These are phyloP conservation scores for Didymella lethalis DNA, from an alignment of 2,329 filamentous ascomycete genomes.

Conservation along the genomic window DNA sequence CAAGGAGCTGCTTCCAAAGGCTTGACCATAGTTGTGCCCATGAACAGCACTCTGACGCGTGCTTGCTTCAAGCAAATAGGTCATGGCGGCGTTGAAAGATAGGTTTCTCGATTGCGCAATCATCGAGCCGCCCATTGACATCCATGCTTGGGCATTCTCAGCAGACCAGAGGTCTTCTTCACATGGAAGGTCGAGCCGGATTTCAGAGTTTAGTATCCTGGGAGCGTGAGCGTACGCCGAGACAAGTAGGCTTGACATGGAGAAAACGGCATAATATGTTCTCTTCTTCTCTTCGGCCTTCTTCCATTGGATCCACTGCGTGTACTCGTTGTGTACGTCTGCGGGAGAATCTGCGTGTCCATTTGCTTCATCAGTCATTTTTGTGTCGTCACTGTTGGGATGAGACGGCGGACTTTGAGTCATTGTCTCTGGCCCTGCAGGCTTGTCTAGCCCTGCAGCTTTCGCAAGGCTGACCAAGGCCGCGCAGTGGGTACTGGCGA, in stretches of 20 bases:
- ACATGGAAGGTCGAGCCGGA: conserved; percentile 86
- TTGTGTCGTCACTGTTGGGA: conserved; percentile 62
- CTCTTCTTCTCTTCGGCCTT: conserved; percentile 87
- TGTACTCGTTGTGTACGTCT: conserved; percentile 64
- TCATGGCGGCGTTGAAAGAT: conserved; percentile 83
- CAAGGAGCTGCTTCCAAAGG: conserved; percentile 58
- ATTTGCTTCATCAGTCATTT: conserved; percentile 61
- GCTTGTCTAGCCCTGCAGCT: conserved; percentile 77
- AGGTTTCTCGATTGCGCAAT: conserved; percentile 74
- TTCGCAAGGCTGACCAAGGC: conserved; percentile 90
- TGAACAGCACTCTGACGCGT: conserved; percentile 62
- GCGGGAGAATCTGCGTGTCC: conserved; percentile 50
- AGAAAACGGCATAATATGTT: conserved; percentile 89
- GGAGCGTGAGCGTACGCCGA: conserved; percentile 93
- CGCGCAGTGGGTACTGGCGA: conserved; percentile 90
- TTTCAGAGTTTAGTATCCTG: conserved; percentile 91
- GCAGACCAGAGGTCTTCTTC: conserved; percentile 91
- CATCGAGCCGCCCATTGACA: conserved; percentile 74
- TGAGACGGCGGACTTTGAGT: conserved; percentile 34
- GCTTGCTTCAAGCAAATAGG: conserved; percentile 80
- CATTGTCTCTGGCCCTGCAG: conserved; percentile 42
- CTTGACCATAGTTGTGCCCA: conserved; percentile 52
- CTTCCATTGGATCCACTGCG: conserved; percentile 92
- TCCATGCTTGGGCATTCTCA: conserved; percentile 82
- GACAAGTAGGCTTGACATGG: conserved; percentile 87